phyloP scores from a whole-genome alignment of 2,329 filamentous ascomycete genomes.

The Colletotrichum destructivum region DNA sequence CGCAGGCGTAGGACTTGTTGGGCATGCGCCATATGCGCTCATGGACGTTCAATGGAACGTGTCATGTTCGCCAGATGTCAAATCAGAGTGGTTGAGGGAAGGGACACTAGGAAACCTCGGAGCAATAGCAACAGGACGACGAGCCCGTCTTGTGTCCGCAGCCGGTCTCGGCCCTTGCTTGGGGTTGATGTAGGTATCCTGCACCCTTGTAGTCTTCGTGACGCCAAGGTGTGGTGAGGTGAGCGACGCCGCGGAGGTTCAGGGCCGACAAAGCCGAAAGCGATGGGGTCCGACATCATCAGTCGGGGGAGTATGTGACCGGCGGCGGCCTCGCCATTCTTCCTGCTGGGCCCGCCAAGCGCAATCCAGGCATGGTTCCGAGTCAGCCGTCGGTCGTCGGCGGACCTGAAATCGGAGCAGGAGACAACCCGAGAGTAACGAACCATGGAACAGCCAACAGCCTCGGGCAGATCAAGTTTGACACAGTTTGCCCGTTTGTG shows the following conservation, averaged over 20 bases:
- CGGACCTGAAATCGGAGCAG: conserved; percentile 10
- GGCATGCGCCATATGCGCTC: not conserved
- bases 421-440: not conserved
- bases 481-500: not conserved
- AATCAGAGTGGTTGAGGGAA: not conserved
- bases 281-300: conserved; percentile 15
- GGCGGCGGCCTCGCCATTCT: not conserved
- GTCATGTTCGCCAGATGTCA: not conserved
- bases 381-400: conserved; percentile 24
- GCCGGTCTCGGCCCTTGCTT: not conserved
- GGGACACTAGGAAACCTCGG: not conserved
- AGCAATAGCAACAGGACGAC: not conserved
- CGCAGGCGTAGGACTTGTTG: not conserved
- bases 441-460: not conserved
- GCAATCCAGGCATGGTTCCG: conserved; percentile 16
- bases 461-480: not conserved
- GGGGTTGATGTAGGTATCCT: not conserved
- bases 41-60: not conserved
- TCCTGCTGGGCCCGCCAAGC: conserved; percentile 16
- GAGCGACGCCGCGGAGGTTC: not conserved
- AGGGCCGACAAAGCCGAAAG: conserved; percentile 23
- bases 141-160: not conserved
- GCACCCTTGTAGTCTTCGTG: conserved; percentile 11
- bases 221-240: conserved; percentile 25
- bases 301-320: not conserved